Evolutionary conservation across 805 yeast species (phyloP).

Genomic region (Saturnispora bothae): DNA sequence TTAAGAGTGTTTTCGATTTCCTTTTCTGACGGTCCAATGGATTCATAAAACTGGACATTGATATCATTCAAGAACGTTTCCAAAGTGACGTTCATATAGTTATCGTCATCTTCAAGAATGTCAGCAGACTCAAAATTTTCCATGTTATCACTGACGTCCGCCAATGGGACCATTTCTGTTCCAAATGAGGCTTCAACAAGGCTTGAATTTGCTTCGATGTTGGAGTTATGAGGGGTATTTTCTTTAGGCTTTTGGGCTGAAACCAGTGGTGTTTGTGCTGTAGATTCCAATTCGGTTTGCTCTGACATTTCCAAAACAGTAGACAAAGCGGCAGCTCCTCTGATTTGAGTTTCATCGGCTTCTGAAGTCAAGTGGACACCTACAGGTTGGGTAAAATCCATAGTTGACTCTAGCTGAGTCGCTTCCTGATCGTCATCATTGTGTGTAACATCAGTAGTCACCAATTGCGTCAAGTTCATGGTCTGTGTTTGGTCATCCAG

Average conservation of each 20-base stretch:
- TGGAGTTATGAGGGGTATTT: background rate
- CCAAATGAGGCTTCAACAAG: slow-evolving; percentile 14
- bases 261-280: background rate
- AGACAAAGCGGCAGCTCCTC: slow-evolving; percentile 1
- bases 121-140: slow-evolving; percentile 18
- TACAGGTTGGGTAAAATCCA: slow-evolving; percentile 7
- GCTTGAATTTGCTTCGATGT: slow-evolving; percentile 3
- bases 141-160: slow-evolving; percentile 20
- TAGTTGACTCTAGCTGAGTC: background rate
- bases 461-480: slow-evolving; percentile 7
- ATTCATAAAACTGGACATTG: slow-evolving; percentile 24
- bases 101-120: slow-evolving; percentile 18
- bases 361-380: background rate
- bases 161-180: slow-evolving; percentile 23
- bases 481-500: slow-evolving; percentile 4
- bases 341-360: background rate
- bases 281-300: slow-evolving; percentile 2
- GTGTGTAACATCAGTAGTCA: background rate
- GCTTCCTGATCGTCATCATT: slow-evolving; percentile 5
- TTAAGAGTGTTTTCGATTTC: slow-evolving; percentile 12
- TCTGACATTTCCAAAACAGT: slow-evolving; percentile 9
- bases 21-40: slow-evolving; percentile 23
- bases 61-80: slow-evolving; percentile 22
- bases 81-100: slow-evolving; percentile 21
- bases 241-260: background rate